These are phyloP conservation scores for Aspergillus versicolor DNA, from an alignment of 2,329 filamentous ascomycete genomes.

Conservation along the genomic window DNA sequence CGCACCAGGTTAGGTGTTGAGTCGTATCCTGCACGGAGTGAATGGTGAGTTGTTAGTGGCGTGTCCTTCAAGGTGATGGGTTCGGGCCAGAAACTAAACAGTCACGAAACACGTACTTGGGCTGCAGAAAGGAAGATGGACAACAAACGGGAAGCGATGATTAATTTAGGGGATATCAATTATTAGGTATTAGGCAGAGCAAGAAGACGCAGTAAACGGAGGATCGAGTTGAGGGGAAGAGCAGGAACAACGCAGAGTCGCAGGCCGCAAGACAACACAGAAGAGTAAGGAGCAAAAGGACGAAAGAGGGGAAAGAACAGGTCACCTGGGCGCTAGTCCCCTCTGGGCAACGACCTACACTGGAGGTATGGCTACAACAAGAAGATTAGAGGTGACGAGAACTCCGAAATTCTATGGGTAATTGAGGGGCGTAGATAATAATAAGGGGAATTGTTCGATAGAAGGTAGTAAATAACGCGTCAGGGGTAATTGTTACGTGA, in stretches of 20 bases:
- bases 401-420: background rate
- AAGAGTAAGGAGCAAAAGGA: slow-evolving; percentile 24
- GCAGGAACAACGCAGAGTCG: slow-evolving; percentile 5
- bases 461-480: background rate
- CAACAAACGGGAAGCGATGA: background rate
- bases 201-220: background rate
- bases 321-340: slow-evolving; percentile 12
- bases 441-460: background rate
- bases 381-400: background rate
- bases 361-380: background rate
- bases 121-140: background rate
- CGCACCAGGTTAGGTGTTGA: background rate
- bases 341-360: slow-evolving; percentile 8
- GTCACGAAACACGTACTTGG: background rate
- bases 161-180: background rate
- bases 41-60: slow-evolving; percentile 7
- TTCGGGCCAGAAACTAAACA: slow-evolving; percentile 8
- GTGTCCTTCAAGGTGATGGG: background rate
- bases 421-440: background rate
- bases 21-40: slow-evolving; percentile 3
- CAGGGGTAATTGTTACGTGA: slow-evolving; percentile 7
- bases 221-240: slow-evolving; percentile 1
- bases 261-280: slow-evolving; percentile 18
- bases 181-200: slow-evolving; percentile 7
- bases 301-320: slow-evolving; percentile 13